A percentile compares a stretch with the other conserved stretches of the same genome.
These are phyloP conservation scores for Chrysanthemum lavandulifolium DNA, from an alignment of 129 eudicot genomes.

Conservation along the genomic window DNA sequence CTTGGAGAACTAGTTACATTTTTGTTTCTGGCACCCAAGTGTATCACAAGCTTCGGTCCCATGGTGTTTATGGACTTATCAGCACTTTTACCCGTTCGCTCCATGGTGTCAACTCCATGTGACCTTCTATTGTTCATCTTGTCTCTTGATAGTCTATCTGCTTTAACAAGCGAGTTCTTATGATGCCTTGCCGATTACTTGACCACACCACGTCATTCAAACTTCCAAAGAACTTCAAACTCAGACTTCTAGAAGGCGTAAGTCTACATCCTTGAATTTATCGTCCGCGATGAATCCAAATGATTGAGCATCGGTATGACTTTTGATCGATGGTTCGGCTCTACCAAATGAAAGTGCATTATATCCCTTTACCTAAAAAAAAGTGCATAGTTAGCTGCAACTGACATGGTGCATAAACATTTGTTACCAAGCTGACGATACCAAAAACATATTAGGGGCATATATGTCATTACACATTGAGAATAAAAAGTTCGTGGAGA, in stretches of 20 bases:
- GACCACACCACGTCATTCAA: conserved; percentile 45
- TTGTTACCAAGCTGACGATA: neutral
- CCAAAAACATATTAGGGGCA: neutral
- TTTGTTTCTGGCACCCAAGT: too few relatives aligned
- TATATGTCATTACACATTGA: neutral
- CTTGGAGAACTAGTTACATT: too few relatives aligned
- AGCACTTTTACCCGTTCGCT: conserved; percentile 18
- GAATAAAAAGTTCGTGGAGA: too few relatives aligned
- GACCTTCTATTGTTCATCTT: conserved; percentile 45
- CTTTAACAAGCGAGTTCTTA: conserved; percentile 44
- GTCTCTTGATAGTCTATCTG: conserved; percentile 41
- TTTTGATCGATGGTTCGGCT: neutral
- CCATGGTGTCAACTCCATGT: conserved; percentile 28
- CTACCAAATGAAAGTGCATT: too few relatives aligned
- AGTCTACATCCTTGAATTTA: conserved; percentile 40
- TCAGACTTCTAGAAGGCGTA: conserved; percentile 34
- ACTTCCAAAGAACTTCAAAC: conserved; percentile 40
- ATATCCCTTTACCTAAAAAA: too few relatives aligned
- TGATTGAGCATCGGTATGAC: conserved; percentile 40
- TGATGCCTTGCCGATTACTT: conserved; percentile 45
- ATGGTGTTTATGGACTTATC: too few relatives aligned
- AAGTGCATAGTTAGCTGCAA: conserved; percentile 41
- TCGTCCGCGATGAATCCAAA: conserved; percentile 39
- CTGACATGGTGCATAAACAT: neutral
- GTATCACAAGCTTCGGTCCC: too few relatives aligned